Percentiles rank a stretch among this genome's conserved stretches.
phyloP scores from a whole-genome alignment of 768 basidiomycete species.

The Suillus occidentalis region DNA sequence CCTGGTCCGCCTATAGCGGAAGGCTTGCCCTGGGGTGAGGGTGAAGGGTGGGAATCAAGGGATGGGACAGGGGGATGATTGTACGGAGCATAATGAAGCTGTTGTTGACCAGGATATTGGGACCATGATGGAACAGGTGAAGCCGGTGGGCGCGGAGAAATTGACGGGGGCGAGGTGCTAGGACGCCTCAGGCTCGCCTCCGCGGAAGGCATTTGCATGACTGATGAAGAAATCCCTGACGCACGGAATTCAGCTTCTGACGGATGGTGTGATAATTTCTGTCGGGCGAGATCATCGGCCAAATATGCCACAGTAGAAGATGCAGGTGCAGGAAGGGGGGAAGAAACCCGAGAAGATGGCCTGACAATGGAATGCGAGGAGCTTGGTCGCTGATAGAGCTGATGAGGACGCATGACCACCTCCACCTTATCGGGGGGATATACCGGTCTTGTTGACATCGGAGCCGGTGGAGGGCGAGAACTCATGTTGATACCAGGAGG shows the following conservation, averaged over 20 bases:
- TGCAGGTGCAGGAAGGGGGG: not conserved
- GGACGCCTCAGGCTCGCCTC: conserved; percentile 14
- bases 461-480: conserved; percentile 14
- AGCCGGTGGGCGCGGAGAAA: conserved; percentile 21
- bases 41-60: not conserved
- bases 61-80: not conserved
- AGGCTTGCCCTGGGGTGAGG: conserved; percentile 1
- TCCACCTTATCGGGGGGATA: not conserved
- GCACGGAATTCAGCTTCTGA: conserved; percentile 5
- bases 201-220: conserved; percentile 33
- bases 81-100: conserved; percentile 6
- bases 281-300: conserved; percentile 38
- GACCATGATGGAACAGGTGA: conserved; percentile 4
- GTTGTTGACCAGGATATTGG: conserved; percentile 2
- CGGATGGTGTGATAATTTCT: conserved; percentile 32
- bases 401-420: conserved; percentile 5
- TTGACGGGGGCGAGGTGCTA: conserved; percentile 14
- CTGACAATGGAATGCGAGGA: conserved; percentile 4
- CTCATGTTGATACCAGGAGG: conserved; percentile 16
- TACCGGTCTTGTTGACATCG: not conserved
- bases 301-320: conserved; percentile 29
- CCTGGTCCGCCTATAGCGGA: not conserved
- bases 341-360: not conserved
- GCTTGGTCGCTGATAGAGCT: not conserved
- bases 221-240: conserved; percentile 36